These are phyloP conservation scores for Trametes cinnabarina DNA, from an alignment of 768 basidiomycete species.

Conservation along the genomic window DNA sequence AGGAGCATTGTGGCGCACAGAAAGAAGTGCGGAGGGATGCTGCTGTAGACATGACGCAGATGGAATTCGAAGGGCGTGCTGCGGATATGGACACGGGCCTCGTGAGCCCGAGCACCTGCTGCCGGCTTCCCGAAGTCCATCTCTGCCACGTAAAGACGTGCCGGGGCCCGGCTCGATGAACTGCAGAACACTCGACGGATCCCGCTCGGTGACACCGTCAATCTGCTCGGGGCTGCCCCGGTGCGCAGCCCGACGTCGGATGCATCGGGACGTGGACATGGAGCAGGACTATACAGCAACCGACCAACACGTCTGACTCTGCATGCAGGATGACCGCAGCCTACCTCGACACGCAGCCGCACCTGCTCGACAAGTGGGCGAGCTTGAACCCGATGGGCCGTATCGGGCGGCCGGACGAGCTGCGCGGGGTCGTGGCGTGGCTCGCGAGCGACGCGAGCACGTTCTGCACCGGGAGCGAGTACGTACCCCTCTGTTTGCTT, in stretches of 20 bases:
- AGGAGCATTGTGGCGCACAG: neutral
- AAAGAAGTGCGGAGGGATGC: too few relatives aligned
- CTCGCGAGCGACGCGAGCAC: conserved; percentile 73
- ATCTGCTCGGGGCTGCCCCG: too few relatives aligned
- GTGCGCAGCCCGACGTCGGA: too few relatives aligned
- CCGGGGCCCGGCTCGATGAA: too few relatives aligned
- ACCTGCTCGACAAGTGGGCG: conserved; percentile 66
- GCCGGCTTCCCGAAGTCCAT: too few relatives aligned
- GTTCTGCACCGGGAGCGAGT: conserved; percentile 85
- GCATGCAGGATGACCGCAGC: conserved; percentile 67
- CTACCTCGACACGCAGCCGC: conserved; percentile 63
- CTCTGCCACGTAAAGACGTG: too few relatives aligned
- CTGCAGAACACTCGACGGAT: too few relatives aligned
- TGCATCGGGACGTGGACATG: too few relatives aligned
- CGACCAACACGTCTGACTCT: neutral
- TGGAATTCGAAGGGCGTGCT: neutral
- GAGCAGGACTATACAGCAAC: too few relatives aligned
- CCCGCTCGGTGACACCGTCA: too few relatives aligned
- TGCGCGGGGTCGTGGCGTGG: conserved; percentile 71
- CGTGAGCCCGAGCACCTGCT: neutral
- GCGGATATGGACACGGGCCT: neutral
- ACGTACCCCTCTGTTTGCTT: conserved; percentile 33
- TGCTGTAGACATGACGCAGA: too few relatives aligned
- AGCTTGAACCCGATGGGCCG: conserved; percentile 66
- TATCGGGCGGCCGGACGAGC: conserved; percentile 68